A percentile compares a stretch with the other conserved stretches of the same genome.
These are phyloP conservation scores for Alternaria sp. DNA, from an alignment of 2,329 filamentous ascomycete species.

Conservation along the genomic window DNA sequence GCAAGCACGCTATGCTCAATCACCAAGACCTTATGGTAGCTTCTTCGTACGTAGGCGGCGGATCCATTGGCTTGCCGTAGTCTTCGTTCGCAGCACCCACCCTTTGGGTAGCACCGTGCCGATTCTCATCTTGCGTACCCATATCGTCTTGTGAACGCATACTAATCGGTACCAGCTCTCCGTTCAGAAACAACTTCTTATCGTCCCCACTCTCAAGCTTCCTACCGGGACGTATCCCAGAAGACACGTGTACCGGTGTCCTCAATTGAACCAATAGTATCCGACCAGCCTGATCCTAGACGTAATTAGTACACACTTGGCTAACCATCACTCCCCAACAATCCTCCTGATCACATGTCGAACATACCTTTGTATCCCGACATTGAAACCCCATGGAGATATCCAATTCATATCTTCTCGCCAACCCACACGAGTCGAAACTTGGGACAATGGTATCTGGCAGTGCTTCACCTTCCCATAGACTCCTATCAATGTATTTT, in stretches of 20 bases:
- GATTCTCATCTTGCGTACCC: too few relatives aligned
- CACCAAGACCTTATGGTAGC: too few relatives aligned
- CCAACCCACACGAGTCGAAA: conserved; percentile 23
- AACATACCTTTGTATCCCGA: conserved; percentile 6
- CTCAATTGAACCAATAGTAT: conserved; percentile 24
- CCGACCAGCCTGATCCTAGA: conserved; percentile 15
- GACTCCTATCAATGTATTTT: neutral
- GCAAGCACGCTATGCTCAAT: too few relatives aligned
- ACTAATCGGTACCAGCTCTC: too few relatives aligned
- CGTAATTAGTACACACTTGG: neutral
- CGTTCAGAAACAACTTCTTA: neutral
- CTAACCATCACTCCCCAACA: too few relatives aligned
- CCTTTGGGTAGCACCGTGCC: too few relatives aligned
- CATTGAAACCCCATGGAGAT: conserved; percentile 27
- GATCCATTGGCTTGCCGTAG: too few relatives aligned
- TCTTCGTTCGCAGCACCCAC: too few relatives aligned
- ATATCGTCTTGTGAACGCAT: too few relatives aligned
- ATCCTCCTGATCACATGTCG: neutral
- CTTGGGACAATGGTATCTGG: conserved; percentile 18
- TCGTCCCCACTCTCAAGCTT: neutral
- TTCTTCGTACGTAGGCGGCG: too few relatives aligned
- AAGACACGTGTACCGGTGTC: conserved; percentile 19
- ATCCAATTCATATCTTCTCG: conserved; percentile 26
- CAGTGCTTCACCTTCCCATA: conserved; percentile 17
- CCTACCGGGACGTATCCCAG: conserved; percentile 16